Percentiles rank a stretch among this genome's conserved stretches.
Conservation (phyloP, 2,329 filamentous ascomycete genomes). For the Fonsecaea nubica region DNA sequence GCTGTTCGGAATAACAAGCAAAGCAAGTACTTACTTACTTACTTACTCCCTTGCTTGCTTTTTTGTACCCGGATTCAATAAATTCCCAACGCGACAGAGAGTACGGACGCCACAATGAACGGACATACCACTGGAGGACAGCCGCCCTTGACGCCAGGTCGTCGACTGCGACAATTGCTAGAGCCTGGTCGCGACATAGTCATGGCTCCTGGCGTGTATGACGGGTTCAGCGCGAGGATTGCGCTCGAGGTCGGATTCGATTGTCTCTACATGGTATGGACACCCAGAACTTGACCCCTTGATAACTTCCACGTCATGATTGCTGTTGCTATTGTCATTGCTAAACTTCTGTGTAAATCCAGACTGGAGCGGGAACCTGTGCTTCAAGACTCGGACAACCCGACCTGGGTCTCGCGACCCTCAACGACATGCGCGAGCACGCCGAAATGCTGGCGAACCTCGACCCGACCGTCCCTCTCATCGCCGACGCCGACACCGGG, state of each 20-base stretch:
- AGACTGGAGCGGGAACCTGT: constrained; percentile 59
- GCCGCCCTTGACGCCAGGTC: background rate
- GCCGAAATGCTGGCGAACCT: constrained; percentile 62
- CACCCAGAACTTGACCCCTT: no score
- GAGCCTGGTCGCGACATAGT: background rate
- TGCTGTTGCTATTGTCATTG: background rate
- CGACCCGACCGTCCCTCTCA: constrained; percentile 56
- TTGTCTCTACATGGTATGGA: constrained; percentile 68
- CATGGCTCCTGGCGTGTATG: constrained; percentile 70
- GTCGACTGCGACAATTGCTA: constrained; percentile 7
- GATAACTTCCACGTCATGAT: background rate
- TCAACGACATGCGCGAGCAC: constrained; percentile 61
- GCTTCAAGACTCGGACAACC: constrained; percentile 57
- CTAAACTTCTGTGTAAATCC: background rate
- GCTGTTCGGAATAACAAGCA: no score
- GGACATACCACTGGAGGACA: background rate
- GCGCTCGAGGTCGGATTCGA: constrained; percentile 63
- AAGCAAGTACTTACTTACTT: no score
- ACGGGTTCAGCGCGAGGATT: constrained; percentile 53
- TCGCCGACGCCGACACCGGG: constrained; percentile 61
- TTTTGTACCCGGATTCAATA: no score
- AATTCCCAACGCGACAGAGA: no score
- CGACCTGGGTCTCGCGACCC: constrained; percentile 59
- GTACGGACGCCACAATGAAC: background rate
- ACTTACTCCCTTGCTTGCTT: no score